Percentiles rank a stretch among this genome's conserved stretches.
These are phyloP conservation scores for Trichoderma breve DNA, from an alignment of 2,329 filamentous ascomycete species.

Conservation along the genomic window DNA sequence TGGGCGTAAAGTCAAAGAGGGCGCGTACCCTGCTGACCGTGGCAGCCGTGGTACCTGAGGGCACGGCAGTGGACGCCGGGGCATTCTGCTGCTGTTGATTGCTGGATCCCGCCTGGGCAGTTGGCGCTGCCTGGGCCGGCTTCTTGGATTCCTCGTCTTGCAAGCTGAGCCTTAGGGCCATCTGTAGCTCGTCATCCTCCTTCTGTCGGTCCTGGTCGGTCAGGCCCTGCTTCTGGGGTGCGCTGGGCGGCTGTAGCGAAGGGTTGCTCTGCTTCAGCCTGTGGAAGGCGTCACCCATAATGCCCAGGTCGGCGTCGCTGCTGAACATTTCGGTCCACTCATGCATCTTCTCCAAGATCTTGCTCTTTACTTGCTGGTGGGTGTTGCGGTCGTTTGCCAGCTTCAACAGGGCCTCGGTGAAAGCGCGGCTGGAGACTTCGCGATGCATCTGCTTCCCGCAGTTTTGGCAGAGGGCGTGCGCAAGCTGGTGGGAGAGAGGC, in stretches of 20 bases:
- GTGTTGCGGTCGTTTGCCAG: constrained; percentile 93
- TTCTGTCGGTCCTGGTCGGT: constrained; percentile 88
- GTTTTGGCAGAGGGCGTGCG: constrained; percentile 88
- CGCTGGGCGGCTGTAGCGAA: constrained; percentile 84
- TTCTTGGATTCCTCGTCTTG: constrained; percentile 75
- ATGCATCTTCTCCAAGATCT: constrained; percentile 94
- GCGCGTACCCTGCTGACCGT: constrained; percentile 94
- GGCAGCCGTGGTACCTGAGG: constrained; percentile 87
- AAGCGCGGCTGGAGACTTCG: constrained; percentile 85
- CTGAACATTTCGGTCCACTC: constrained; percentile 96
- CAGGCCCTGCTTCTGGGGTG: constrained; percentile 88
- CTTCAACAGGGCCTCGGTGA: constrained; percentile 89
- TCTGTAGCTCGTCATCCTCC: constrained; percentile 95
- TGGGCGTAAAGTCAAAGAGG: constrained; percentile 90
- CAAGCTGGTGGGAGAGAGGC: constrained; percentile 54
- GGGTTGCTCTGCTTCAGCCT: constrained; percentile 83
- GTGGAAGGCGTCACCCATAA: constrained; percentile 95
- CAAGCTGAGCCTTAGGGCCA: constrained; percentile 88
- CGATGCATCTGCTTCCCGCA: constrained; percentile 84
- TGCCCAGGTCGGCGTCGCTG: constrained; percentile 84
- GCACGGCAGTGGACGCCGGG: constrained; percentile 53
- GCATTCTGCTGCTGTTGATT: constrained; percentile 37
- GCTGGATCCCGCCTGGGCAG: constrained; percentile 37
- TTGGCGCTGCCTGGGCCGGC: constrained; percentile 36
- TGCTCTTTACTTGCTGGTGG: constrained; percentile 92